Evolutionary conservation across 2,329 filamentous ascomycete species (phyloP).

Genomic region (Samsoniella hepiali): DNA sequence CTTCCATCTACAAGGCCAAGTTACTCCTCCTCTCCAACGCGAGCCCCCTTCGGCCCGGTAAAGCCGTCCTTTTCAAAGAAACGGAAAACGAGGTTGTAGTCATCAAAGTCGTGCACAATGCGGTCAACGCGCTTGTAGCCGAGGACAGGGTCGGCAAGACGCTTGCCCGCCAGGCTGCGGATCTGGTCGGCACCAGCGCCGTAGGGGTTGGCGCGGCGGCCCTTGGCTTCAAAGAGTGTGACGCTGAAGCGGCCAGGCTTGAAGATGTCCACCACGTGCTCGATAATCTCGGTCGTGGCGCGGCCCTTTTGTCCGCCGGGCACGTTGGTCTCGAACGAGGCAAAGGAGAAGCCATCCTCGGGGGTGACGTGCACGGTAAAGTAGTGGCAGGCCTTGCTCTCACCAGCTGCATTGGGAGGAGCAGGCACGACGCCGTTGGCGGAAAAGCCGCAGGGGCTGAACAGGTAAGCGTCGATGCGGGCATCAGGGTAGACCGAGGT

Average conservation of each 20-base stretch:
- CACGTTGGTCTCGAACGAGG: conserved; percentile 97
- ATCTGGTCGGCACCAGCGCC: conserved; percentile 40
- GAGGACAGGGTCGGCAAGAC: conserved; percentile 70
- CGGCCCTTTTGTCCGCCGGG: conserved; percentile 83
- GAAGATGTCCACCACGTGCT: conserved; percentile 94
- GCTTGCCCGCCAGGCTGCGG: conserved; percentile 40
- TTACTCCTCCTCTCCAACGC: conserved; percentile 51
- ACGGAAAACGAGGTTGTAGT: conserved; percentile 93
- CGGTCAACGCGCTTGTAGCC: conserved; percentile 89
- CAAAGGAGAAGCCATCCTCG: conserved; percentile 94
- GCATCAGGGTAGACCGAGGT: conserved; percentile 85
- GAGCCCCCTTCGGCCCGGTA: conserved; percentile 49
- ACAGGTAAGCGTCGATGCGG: conserved; percentile 91
- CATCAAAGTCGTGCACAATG: conserved; percentile 95
- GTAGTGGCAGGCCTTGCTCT: conserved; percentile 67
- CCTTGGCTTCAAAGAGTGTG: conserved; percentile 91
- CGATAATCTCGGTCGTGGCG: conserved; percentile 84
- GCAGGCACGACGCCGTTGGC: conserved; percentile 94
- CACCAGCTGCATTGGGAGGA: conserved; percentile 52
- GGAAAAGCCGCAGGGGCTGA: conserved; percentile 94
- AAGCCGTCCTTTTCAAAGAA: conserved; percentile 93
- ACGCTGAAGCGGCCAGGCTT: conserved; percentile 97
- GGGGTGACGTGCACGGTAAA: conserved; percentile 98
- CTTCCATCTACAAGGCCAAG: conserved; percentile 1
- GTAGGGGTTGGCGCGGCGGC: conserved; percentile 42